A percentile compares a stretch with the other conserved stretches of the same genome.
Conservation (phyloP, 805 yeast genomes). For the Saturnispora besseyi region DNA sequence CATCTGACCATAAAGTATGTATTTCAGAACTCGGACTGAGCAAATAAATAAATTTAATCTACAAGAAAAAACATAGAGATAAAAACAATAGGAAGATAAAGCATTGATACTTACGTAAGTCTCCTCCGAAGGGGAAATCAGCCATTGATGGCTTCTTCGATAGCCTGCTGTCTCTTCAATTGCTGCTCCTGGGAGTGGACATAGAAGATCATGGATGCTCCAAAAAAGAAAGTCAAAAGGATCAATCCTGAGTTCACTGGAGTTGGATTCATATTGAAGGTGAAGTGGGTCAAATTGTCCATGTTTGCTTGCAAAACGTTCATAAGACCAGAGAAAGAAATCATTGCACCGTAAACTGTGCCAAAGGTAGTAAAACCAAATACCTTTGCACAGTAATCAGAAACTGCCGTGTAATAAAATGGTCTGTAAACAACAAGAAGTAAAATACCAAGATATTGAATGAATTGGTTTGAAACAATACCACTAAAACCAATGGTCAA, state of each 20-base stretch:
- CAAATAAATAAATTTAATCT: too few species aligned
- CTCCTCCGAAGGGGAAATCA: constrained; percentile 32
- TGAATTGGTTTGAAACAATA: constrained; percentile 35
- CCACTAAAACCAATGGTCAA: constrained; percentile 65
- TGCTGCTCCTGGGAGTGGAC: constrained; percentile 34
- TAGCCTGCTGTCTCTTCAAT: constrained; percentile 36
- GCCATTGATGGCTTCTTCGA: constrained; percentile 50
- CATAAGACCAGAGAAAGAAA: constrained; percentile 73
- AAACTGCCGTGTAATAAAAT: constrained; percentile 84
- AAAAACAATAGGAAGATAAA: constrained; percentile 16
- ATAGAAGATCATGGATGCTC: constrained; percentile 34
- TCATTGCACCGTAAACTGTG: constrained; percentile 79
- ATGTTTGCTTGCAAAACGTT: constrained; percentile 63
- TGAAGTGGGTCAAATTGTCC: constrained; percentile 62
- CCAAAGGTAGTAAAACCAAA: constrained; percentile 93
- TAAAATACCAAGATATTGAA: constrained; percentile 61
- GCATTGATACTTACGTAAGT: constrained; percentile 24
- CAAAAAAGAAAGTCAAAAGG: constrained; percentile 43
- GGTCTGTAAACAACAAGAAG: constrained; percentile 80
- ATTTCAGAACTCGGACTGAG: too few species aligned
- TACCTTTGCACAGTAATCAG: constrained; percentile 86
- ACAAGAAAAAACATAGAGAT: too few species aligned
- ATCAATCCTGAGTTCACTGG: constrained; percentile 63
- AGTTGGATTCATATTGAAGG: constrained; percentile 63
- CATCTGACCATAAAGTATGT: too few species aligned